These are phyloP conservation scores for Penicillium italicum DNA, from an alignment of 2,329 filamentous ascomycete species.

Conservation along the genomic window DNA sequence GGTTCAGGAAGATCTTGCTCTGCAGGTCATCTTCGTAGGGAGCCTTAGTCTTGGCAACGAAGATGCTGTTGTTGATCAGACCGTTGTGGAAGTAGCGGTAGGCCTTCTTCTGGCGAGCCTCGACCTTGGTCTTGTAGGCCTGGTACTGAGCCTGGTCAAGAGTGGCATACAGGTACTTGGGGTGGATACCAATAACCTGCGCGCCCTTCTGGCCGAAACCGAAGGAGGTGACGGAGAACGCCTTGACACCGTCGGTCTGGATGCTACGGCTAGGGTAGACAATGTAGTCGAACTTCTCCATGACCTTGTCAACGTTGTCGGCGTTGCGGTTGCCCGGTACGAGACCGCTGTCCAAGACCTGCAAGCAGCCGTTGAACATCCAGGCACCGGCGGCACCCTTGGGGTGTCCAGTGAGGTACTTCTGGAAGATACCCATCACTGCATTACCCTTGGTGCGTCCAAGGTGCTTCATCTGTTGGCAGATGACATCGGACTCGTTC, in stretches of 20 bases:
- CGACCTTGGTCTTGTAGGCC: conserved; percentile 81
- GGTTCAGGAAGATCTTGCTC: conserved; percentile 86
- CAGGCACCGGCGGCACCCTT: conserved; percentile 99
- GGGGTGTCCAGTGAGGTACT: conserved; percentile 96
- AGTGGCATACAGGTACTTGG: conserved; percentile 92
- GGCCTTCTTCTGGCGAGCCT: conserved; percentile 93
- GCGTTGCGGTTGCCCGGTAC: conserved; percentile 97
- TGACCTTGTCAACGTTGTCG: conserved; percentile 91
- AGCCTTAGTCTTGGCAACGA: conserved; percentile 87
- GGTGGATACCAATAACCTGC: conserved; percentile 94
- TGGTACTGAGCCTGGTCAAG: conserved; percentile 81
- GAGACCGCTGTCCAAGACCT: conserved; percentile 88
- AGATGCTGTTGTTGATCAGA: conserved; percentile 95
- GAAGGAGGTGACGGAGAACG: conserved; percentile 97
- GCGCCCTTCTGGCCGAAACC: conserved; percentile 99
- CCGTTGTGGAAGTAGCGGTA: conserved; percentile 99
- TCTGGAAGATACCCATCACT: conserved; percentile 96
- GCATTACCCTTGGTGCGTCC: conserved; percentile 96
- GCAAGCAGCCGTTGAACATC: conserved; percentile 99
- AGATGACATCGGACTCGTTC: conserved; percentile 97
- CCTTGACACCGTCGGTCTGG: conserved; percentile 97
- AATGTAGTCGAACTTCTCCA: conserved; percentile 98
- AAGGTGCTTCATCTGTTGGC: conserved; percentile 91
- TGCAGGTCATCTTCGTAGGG: conserved; percentile 89
- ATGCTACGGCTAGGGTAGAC: conserved; percentile 93